Base-by-base conservation (phyloP, 1,139 yeast genomes). In the Geotrichum cucujoidarum region DNA sequence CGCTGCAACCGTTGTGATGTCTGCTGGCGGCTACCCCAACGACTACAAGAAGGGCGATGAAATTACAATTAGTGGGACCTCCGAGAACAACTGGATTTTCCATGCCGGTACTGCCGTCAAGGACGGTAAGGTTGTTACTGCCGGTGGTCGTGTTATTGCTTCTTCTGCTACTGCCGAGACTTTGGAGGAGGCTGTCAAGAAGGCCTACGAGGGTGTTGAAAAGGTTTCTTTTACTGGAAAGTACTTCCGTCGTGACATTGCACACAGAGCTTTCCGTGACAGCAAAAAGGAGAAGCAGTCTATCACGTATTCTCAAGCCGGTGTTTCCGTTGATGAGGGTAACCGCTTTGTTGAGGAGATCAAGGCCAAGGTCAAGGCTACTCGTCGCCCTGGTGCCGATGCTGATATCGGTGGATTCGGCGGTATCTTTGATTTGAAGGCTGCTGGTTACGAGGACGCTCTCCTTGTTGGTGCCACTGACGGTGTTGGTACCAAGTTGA, bases 341-440 rank as follows among this genome's bases (percentile, higher is more conserved):
- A 92, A 92, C 69, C 67, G 76, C 60, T 78, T 94, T 54, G 97
- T 94, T 40, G 90, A 90, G 65, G 81, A 82, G 60, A 94, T 94
- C 68, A 94, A 94, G 70, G 79, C 82, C 46, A 80, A 83, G 68
- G 98, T 94, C 45, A 87, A 85, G 68, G 83, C 95, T n/a, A 94
- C 99, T 18, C 82, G 86, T 39, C 83, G 99, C 69, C 75, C 95
- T 30, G 99, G 99, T 60, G 95, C 98, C 40, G 97, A 92, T 64
- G 88, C 97, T 18, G 96, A 89, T 59, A 92, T 94, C 59, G 99
- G 99, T 64, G 99, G 99, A 3, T 94, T 94, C 63, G 99, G 99
- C 56, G 99, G 98, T 56, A 72, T 90, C 40, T 94, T 94, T 59
- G 98, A 94, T 66, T 75, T 94, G 60, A 79, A 82, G 60, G 81